phyloP scores from a whole-genome alignment of 2,329 filamentous ascomycete genomes.

The Beauveria sp. region DNA sequence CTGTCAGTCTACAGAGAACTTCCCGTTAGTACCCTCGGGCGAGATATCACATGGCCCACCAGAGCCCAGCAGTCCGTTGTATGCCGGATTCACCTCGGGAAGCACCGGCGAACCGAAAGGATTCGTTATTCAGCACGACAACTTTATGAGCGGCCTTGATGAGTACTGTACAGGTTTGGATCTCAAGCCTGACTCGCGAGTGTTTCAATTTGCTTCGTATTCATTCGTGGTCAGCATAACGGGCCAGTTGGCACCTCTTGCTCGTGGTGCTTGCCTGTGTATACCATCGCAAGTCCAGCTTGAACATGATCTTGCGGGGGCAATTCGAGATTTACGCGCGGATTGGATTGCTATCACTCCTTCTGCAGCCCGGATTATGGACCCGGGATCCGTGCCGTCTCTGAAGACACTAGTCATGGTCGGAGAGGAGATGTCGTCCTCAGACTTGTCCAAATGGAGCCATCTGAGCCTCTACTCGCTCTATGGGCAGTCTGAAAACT shows the following conservation, averaged over 20 bases:
- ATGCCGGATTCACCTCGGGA: conserved; percentile 3
- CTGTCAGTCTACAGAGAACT: neutral
- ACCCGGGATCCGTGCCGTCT: neutral
- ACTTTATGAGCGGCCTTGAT: conserved; percentile 1
- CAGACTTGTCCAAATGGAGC: neutral
- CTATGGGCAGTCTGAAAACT: conserved; percentile 1
- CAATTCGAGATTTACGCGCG: neutral
- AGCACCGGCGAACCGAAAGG: conserved; percentile 6
- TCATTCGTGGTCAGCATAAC: conserved; percentile 6
- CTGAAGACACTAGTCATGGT: conserved; percentile 1
- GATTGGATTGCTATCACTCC: neutral
- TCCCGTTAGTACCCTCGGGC: neutral
- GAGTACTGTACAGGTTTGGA: neutral
- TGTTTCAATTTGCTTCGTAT: neutral
- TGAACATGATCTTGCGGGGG: neutral
- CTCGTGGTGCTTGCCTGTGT: neutral
- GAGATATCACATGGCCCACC: neutral
- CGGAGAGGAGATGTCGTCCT: neutral
- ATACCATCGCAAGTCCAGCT: neutral
- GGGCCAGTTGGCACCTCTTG: neutral
- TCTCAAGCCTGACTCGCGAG: neutral
- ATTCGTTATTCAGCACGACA: neutral
- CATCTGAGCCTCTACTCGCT: conserved; percentile 5
- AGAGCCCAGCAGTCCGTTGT: neutral
- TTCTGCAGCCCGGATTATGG: neutral